Percentiles rank a stretch among this genome's conserved stretches.
phyloP scores from a whole-genome alignment of 108 stramenopile genomes.

The Nitzschia putrida region DNA sequence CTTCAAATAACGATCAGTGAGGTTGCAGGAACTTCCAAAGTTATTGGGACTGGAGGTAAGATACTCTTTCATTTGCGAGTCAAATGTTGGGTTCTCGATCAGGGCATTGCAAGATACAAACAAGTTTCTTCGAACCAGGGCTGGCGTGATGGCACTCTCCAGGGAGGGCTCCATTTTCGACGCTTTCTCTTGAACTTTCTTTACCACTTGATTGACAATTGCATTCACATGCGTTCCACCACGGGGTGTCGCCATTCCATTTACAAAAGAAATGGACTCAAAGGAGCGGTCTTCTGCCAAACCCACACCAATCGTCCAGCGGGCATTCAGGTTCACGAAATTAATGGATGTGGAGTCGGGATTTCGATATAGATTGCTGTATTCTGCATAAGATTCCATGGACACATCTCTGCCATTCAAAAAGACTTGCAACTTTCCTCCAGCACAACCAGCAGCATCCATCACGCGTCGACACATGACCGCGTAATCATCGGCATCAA shows the following conservation, averaged over 20 bases:
- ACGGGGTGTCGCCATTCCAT: constrained; percentile 81
- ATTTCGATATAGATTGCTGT: constrained; percentile 83
- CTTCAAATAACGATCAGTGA: constrained; percentile 56
- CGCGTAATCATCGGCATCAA: constrained; percentile 66
- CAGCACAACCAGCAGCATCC: constrained; percentile 88
- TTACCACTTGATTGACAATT: constrained; percentile 68
- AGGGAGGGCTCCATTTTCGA: constrained; percentile 56
- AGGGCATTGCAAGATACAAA: constrained; percentile 90
- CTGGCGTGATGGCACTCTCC: constrained; percentile 49
- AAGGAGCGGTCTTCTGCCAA: constrained; percentile 57
- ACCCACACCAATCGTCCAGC: constrained; percentile 77
- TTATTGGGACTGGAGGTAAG: constrained; percentile 79
- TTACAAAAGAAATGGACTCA: constrained; percentile 84
- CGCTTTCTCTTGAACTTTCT: constrained; percentile 62
- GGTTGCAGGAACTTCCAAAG: constrained; percentile 78
- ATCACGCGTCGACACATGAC: constrained; percentile 84
- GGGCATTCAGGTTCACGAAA: constrained; percentile 72
- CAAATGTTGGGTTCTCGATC: constrained; percentile 98
- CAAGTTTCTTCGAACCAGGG: constrained; percentile 86
- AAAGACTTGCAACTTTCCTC: constrained; percentile 67
- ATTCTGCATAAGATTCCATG: constrained; percentile 85
- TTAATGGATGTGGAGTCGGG: constrained; percentile 51
- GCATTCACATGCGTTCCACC: constrained; percentile 90
- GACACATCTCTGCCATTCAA: constrained; percentile 90
- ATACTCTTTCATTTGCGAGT: constrained; percentile 98